A percentile compares a stretch with the other conserved stretches of the same genome.
These are phyloP conservation scores for Irineochytrium annulatum DNA, from an alignment of 192 early-diverging fungal genomes.

Conservation along the genomic window DNA sequence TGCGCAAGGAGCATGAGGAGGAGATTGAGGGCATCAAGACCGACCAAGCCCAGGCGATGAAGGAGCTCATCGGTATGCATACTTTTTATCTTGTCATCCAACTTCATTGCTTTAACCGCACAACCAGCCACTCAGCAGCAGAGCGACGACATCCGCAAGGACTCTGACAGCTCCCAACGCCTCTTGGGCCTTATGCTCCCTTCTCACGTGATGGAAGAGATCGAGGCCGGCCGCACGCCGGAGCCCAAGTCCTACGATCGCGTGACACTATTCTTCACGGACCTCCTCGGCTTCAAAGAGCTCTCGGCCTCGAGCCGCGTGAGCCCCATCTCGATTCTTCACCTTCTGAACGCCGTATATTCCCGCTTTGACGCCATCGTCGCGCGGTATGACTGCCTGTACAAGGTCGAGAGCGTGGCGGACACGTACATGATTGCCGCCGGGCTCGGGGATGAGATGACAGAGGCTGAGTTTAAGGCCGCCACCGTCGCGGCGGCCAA, in stretches of 20 bases:
- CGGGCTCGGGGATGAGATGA: constrained; percentile 5
- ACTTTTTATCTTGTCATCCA: no score
- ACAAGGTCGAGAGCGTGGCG: constrained; percentile 21
- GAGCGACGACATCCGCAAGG: constrained; percentile 18
- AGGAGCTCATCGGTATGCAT: no score
- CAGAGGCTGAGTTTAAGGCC: constrained; percentile 7
- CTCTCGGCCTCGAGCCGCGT: neutral
- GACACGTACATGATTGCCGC: constrained; percentile 29
- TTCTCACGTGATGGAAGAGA: constrained; percentile 21
- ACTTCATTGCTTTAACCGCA: constrained; percentile 11
- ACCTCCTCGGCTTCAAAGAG: constrained; percentile 15
- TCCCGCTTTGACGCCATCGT: constrained; percentile 20
- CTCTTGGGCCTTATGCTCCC: constrained; percentile 17
- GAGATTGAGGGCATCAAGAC: constrained; percentile 23
- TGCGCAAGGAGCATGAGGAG: constrained; percentile 26
- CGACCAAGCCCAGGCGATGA: constrained; percentile 17
- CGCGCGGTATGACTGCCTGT: constrained; percentile 2
- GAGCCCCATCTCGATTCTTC: constrained; percentile 12
- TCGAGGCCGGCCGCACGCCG: constrained; percentile 15
- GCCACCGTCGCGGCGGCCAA: constrained; percentile 6
- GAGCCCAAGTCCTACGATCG: constrained; percentile 10
- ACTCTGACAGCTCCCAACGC: constrained; percentile 10
- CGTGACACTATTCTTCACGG: constrained; percentile 23
- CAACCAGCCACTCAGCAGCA: constrained; percentile 17
- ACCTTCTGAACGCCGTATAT: constrained; percentile 16